These are phyloP conservation scores for Cryptococcus deneoformans DNA, from an alignment of 1,284 basidiomycete genomes.

Conservation along the genomic window DNA sequence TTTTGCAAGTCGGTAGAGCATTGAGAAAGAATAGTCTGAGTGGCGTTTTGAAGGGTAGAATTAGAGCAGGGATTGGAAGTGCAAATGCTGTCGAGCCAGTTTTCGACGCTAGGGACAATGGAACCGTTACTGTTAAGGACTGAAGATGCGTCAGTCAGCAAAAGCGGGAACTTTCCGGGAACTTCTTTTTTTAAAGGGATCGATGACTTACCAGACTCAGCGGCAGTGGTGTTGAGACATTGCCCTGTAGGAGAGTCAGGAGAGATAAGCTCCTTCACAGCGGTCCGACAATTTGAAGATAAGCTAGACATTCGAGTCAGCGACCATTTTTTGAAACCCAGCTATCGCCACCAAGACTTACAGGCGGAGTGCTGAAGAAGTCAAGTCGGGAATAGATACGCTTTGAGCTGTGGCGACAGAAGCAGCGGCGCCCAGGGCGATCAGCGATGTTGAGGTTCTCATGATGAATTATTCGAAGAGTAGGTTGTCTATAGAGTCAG, in stretches of 20 bases:
- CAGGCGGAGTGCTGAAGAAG: neutral
- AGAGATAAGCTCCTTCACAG: conserved; percentile 1
- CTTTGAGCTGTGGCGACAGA: neutral
- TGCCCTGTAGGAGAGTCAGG: neutral
- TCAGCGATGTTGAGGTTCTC: neutral
- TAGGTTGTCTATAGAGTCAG: no score
- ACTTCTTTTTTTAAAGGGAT: no score
- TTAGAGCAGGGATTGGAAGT: conserved; percentile 36
- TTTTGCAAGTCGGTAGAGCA: conserved; percentile 36
- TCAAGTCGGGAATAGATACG: neutral
- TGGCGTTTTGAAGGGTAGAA: conserved; percentile 30
- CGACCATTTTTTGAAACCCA: neutral
- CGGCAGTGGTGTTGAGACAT: neutral
- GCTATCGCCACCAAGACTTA: neutral
- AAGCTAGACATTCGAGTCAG: neutral
- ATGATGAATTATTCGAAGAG: neutral
- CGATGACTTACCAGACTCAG: neutral
- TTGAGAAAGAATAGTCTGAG: conserved; percentile 22
- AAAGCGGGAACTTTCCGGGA: no score
- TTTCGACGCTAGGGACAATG: conserved; percentile 35
- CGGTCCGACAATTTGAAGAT: conserved; percentile 1
- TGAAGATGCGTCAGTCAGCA: conserved; percentile 1
- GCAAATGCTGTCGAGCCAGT: conserved; percentile 38
- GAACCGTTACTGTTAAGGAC: conserved; percentile 31
- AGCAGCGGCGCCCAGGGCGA: neutral